Conservation (phyloP, 1,284 basidiomycete species). For the Vanrija pseudolonga region DNA sequence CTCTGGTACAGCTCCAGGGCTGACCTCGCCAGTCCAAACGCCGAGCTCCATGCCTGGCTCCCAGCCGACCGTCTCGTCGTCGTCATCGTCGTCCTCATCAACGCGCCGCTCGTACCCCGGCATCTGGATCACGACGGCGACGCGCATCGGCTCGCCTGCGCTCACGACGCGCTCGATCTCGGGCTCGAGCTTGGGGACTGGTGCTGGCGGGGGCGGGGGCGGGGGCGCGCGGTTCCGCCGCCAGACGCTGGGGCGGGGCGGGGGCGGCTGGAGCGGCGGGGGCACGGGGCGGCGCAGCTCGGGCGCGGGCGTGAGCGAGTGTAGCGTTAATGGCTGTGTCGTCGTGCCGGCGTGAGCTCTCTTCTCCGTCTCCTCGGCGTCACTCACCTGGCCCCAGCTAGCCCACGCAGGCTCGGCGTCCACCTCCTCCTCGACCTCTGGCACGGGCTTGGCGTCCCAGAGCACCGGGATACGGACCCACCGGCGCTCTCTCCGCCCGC, state of each 20-base stretch:
- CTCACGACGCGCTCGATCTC: constrained; percentile 1
- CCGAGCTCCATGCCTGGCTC: constrained; percentile 42
- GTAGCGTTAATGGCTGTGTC: constrained; percentile 9
- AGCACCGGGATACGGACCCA: constrained; percentile 28
- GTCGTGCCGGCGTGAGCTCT: not conserved
- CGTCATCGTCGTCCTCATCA: constrained; percentile 12
- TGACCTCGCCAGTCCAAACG: constrained; percentile 35
- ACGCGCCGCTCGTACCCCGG: constrained; percentile 15
- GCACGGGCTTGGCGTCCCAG: constrained; percentile 14
- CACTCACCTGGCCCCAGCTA: constrained; percentile 2
- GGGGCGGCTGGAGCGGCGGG: not conserved
- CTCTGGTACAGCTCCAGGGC: not conserved
- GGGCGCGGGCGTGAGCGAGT: constrained; percentile 3
- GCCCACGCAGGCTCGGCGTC: not conserved
- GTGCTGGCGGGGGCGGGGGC: not conserved
- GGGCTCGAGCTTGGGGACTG: not conserved
- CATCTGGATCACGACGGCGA: constrained; percentile 40
- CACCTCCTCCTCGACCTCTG: not conserved
- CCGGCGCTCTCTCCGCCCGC: not conserved
- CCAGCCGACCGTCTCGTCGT: constrained; percentile 36
- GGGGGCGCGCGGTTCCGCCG: not conserved
- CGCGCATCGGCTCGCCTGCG: constrained; percentile 25
- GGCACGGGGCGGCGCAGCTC: not conserved
- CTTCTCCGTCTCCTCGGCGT: not conserved
- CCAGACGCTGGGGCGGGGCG: not conserved